Evolutionary conservation across 345 rosid species (phyloP).

Genomic region (Citrus trifoliata): DNA sequence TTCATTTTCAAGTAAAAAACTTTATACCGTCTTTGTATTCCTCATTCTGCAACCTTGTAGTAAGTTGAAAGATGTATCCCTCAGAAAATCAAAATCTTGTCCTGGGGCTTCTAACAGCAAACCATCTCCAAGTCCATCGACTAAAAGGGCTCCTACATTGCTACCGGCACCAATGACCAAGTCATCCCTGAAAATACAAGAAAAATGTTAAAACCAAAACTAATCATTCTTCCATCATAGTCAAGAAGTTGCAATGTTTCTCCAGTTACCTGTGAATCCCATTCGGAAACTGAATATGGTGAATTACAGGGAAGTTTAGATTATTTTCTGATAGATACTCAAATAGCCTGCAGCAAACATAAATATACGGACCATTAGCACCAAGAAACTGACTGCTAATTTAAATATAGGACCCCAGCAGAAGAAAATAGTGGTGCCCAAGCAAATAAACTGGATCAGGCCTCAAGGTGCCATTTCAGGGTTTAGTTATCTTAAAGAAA

Average conservation of each 20-base stretch:
- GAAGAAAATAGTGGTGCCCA: background rate
- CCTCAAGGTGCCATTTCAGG: background rate
- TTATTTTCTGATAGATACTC: slow-evolving; percentile 71
- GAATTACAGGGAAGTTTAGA: slow-evolving; percentile 82
- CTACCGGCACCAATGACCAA: slow-evolving; percentile 88
- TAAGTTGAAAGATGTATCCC: slow-evolving; percentile 88
- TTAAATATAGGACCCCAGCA: background rate
- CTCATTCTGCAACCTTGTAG: slow-evolving; percentile 99
- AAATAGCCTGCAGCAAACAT: slow-evolving; percentile 56
- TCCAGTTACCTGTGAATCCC: slow-evolving; percentile 64
- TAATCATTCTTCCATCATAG: background rate
- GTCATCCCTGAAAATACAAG: slow-evolving; percentile 66
- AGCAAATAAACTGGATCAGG: background rate
- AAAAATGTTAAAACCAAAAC: slow-evolving; percentile 13
- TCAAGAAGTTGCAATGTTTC: background rate
- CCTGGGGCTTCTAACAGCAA: slow-evolving; percentile 76
- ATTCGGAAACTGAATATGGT: slow-evolving; percentile 77
- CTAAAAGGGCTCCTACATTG: slow-evolving; percentile 82
- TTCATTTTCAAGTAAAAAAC: background rate
- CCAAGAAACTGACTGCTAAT: background rate
- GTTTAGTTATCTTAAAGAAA: background rate
- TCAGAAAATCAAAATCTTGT: slow-evolving; percentile 86
- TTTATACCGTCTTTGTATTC: slow-evolving; percentile 87
- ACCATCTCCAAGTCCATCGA: slow-evolving; percentile 98
- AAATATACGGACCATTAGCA: slow-evolving; percentile 5